Conservation (phyloP, 805 yeast genomes). For the Diddensiella caesifluorescens region DNA sequence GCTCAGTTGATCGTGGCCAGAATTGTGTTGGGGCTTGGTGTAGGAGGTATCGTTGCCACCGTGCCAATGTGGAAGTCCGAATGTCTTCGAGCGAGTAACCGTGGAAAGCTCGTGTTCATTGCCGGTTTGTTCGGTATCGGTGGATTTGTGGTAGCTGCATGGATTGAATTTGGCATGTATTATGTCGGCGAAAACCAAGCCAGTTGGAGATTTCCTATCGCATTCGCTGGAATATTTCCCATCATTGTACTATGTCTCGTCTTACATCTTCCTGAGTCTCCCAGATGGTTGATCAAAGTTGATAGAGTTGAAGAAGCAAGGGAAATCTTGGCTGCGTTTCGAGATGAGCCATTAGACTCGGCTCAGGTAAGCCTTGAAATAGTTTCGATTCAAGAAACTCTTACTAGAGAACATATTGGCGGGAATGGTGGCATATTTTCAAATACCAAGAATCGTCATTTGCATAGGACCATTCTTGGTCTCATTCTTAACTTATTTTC, state of each 20-base stretch:
- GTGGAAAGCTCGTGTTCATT: slow-evolving; percentile 45
- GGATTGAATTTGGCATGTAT: slow-evolving; percentile 13
- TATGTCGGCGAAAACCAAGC: slow-evolving; percentile 6
- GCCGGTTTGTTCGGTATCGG: slow-evolving; percentile 9
- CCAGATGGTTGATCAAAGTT: slow-evolving; percentile 43
- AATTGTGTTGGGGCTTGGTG: slow-evolving; percentile 50
- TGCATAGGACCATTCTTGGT: slow-evolving; percentile 75
- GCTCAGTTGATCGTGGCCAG: slow-evolving; percentile 46
- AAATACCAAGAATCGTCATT: slow-evolving; percentile 67
- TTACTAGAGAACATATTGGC: slow-evolving; percentile 25
- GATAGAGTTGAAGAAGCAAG: slow-evolving; percentile 41
- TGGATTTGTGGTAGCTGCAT: slow-evolving; percentile 9
- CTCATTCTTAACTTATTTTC: slow-evolving; percentile 83
- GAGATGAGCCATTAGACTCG: slow-evolving; percentile 46
- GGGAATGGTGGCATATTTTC: slow-evolving; percentile 31
- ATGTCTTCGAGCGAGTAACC: slow-evolving; percentile 55
- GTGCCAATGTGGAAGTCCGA: slow-evolving; percentile 81
- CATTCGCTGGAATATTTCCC: slow-evolving; percentile 18
- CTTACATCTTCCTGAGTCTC: slow-evolving; percentile 37
- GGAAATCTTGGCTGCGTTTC: slow-evolving; percentile 41
- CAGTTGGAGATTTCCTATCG: slow-evolving; percentile 21
- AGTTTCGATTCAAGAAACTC: slow-evolving; percentile 20
- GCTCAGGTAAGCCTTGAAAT: slow-evolving; percentile 53
- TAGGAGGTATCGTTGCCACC: slow-evolving; percentile 72
- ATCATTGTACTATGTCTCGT: slow-evolving; percentile 38